phyloP scores from a whole-genome alignment of 2,329 filamentous ascomycete species.

The Eutypella sp. region DNA sequence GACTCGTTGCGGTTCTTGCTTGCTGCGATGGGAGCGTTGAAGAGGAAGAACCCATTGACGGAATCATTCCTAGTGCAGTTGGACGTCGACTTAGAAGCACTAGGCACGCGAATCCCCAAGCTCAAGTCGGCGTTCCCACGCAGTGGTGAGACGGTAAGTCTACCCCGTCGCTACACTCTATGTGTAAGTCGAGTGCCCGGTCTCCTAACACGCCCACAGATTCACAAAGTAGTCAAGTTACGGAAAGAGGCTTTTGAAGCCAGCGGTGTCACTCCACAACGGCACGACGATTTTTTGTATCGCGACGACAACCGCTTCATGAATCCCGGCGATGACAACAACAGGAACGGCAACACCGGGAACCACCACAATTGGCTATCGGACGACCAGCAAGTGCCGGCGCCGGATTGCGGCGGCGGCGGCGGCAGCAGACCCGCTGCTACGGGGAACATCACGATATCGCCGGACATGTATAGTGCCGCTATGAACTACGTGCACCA shows the following conservation, averaged over 20 bases:
- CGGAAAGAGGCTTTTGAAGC: too few relatives aligned
- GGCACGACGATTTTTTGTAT: constrained; percentile 37
- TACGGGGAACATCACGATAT: not conserved
- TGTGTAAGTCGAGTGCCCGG: too few relatives aligned
- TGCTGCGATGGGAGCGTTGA: constrained; percentile 83
- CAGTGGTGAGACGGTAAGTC: constrained; percentile 47
- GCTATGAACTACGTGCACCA: not conserved
- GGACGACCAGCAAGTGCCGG: constrained; percentile 34
- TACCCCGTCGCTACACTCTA: too few relatives aligned
- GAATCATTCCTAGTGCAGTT: constrained; percentile 93
- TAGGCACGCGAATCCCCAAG: constrained; percentile 57
- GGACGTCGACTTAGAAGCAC: constrained; percentile 80
- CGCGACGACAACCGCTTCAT: constrained; percentile 40
- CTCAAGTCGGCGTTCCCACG: constrained; percentile 52
- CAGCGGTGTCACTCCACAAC: too few relatives aligned
- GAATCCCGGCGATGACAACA: constrained; percentile 21
- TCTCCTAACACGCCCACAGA: too few relatives aligned
- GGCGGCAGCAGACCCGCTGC: constrained; percentile 6
- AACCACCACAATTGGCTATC: constrained; percentile 31
- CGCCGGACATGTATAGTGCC: not conserved
- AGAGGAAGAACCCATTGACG: constrained; percentile 81
- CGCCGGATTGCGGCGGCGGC: constrained; percentile 17
- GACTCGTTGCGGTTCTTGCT: constrained; percentile 88
- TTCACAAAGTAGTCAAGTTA: too few relatives aligned
- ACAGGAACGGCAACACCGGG: constrained; percentile 4